These are phyloP conservation scores for Hypseocharis bilobata DNA, from an alignment of 441 rosid genomes.

Conservation along the genomic window DNA sequence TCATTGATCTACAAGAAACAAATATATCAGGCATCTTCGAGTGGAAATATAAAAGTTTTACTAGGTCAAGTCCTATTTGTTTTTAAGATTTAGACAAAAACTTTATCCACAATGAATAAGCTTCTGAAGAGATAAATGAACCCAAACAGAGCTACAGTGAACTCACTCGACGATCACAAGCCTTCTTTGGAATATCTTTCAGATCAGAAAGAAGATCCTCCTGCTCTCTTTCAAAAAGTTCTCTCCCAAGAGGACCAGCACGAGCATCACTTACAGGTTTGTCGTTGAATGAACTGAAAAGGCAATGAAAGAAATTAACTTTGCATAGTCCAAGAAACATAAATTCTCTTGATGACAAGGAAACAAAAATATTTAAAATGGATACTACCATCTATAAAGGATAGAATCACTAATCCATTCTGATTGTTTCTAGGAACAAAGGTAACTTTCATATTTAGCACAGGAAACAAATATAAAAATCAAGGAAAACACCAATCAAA, in stretches of 20 bases:
- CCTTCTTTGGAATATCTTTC: conserved; percentile 90
- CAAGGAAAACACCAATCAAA: background rate
- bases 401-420: background rate
- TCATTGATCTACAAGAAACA: conserved; percentile 59
- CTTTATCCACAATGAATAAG: background rate
- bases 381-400: background rate
- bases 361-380: background rate
- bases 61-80: background rate
- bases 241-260: conserved; percentile 79
- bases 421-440: background rate
- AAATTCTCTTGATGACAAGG: background rate
- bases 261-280: conserved; percentile 67
- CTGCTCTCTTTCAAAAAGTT: conserved; percentile 88
- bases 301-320: conserved; percentile 11
- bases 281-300: conserved; percentile 80
- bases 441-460: background rate
- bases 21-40: background rate
- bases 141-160: background rate
- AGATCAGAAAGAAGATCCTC: conserved; percentile 80
- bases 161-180: conserved; percentile 93
- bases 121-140: background rate
- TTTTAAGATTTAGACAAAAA: background rate
- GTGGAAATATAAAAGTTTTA: background rate
- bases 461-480: background rate
- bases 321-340: background rate